These are phyloP conservation scores for Lumnitzera racemosa DNA, from an alignment of 345 rosid species.

Conservation along the genomic window DNA sequence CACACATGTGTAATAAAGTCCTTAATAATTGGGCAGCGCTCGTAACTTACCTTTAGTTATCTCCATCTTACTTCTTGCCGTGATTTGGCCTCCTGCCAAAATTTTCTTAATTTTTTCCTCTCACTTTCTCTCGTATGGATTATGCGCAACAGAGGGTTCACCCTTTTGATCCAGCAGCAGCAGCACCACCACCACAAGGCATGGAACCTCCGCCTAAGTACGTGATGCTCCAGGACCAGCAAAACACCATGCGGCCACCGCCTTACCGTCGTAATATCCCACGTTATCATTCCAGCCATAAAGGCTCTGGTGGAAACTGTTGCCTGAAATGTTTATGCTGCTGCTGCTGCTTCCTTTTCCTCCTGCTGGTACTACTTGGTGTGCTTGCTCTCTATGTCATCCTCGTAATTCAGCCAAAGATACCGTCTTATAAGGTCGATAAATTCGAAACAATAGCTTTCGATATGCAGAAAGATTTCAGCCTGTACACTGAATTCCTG, in stretches of 20 bases:
- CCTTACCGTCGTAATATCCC: conserved; percentile 36
- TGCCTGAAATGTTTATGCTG: conserved; percentile 38
- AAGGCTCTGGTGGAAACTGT: conserved; percentile 5
- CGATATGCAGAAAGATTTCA: conserved; percentile 22
- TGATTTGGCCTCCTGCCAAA: conserved; percentile 8
- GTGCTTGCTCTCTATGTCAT: conserved; percentile 11
- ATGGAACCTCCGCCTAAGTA: conserved; percentile 29
- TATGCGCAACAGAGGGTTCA: conserved; percentile 20
- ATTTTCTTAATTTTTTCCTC: conserved; percentile 2
- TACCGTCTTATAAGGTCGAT: conserved; percentile 30
- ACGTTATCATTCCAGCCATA: conserved; percentile 16
- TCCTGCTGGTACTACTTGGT: conserved; percentile 22
- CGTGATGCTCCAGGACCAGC: conserved; percentile 22
- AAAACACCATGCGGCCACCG: conserved; percentile 22
- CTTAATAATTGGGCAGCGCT: conserved; percentile 18
- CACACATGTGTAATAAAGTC: conserved; percentile 24
- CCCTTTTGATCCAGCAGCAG: conserved; percentile 9
- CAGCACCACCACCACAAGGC: conserved; percentile 5
- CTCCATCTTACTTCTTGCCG: conserved; percentile 1
- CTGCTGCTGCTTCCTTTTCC: conserved; percentile 34
- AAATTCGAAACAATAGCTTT: conserved; percentile 26
- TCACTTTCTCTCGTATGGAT: conserved; percentile 16
- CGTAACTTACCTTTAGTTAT: background rate
- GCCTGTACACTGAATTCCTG: conserved; percentile 25
- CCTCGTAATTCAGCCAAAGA: conserved; percentile 20